Evolutionary conservation across 2,329 filamentous ascomycete genomes (phyloP).

Genomic region (Aspergillus costaricaensis): DNA sequence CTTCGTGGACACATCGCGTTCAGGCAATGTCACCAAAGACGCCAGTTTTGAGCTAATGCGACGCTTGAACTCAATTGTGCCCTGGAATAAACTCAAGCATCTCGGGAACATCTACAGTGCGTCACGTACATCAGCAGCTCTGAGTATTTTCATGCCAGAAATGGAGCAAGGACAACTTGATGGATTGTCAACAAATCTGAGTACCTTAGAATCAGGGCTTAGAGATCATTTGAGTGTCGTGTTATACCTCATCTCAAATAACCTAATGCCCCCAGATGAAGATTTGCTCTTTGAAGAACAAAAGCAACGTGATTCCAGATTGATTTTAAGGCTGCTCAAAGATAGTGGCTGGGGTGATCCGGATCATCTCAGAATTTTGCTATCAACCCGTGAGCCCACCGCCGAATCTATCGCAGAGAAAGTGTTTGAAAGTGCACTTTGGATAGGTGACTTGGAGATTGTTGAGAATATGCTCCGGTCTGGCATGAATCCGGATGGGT

Average conservation of each 20-base stretch:
- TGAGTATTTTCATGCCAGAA: constrained; percentile 23
- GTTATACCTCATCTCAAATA: constrained; percentile 20
- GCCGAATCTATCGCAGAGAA: constrained; percentile 20
- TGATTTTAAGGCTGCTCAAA: constrained; percentile 1
- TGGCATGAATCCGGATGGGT: neutral
- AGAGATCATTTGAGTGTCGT: constrained; percentile 7
- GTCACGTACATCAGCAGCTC: constrained; percentile 16
- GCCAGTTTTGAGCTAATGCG: constrained; percentile 10
- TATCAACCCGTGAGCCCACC: constrained; percentile 18
- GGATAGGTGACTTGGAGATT: neutral
- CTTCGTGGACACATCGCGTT: neutral
- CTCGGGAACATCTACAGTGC: constrained; percentile 12
- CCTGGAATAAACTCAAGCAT: constrained; percentile 14
- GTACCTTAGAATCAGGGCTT: neutral
- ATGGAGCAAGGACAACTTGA: constrained; percentile 6
- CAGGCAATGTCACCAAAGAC: neutral
- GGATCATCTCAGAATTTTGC: neutral
- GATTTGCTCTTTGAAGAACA: neutral
- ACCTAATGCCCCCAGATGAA: constrained; percentile 6
- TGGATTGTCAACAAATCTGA: neutral
- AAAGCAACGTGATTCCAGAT: neutral
- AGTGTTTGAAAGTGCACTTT: constrained; percentile 18
- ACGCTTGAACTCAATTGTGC: constrained; percentile 14
- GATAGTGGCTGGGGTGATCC: constrained; percentile 5
- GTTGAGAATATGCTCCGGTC: neutral